phyloP scores from a whole-genome alignment of 352 stramenopile species.

The Globisporangium uncinulatum region DNA sequence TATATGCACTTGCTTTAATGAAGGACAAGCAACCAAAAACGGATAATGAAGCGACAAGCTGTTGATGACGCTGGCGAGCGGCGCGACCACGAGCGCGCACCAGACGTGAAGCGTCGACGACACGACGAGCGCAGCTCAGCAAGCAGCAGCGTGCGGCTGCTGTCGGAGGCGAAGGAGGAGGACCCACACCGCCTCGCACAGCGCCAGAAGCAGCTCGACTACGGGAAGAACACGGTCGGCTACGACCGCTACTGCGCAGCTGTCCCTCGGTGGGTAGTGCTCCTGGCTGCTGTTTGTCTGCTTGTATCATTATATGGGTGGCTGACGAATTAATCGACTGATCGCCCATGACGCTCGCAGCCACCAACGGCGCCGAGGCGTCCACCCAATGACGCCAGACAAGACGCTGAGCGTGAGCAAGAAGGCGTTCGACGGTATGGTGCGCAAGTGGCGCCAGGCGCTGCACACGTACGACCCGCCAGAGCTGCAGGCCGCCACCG shows the following conservation, averaged over 20 bases:
- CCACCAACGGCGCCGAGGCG: constrained; percentile 33
- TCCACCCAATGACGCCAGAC: constrained; percentile 77
- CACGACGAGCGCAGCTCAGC: not conserved
- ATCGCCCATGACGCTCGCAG: constrained; percentile 11
- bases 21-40: no score
- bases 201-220: constrained; percentile 92
- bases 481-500: constrained; percentile 26
- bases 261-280: constrained; percentile 40
- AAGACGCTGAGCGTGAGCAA: constrained; percentile 72
- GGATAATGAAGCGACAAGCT: constrained; percentile 1
- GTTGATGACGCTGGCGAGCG: not conserved
- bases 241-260: constrained; percentile 79
- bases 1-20: no score
- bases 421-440: constrained; percentile 73
- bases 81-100: not conserved
- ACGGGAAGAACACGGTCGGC: constrained; percentile 90
- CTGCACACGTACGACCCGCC: constrained; percentile 81
- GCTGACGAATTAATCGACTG: not conserved
- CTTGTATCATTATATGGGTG: no score
- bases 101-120: constrained; percentile 5
- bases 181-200: constrained; percentile 79
- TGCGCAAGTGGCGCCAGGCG: constrained; percentile 72
- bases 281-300: no score
- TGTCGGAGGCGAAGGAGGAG: constrained; percentile 61
- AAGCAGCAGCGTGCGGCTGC: constrained; percentile 24